Evolutionary conservation across 2,329 filamentous ascomycete genomes (phyloP), one percentile per base, ranked within the genome.

Genomic region (Cladosporium colombiae): DNA sequence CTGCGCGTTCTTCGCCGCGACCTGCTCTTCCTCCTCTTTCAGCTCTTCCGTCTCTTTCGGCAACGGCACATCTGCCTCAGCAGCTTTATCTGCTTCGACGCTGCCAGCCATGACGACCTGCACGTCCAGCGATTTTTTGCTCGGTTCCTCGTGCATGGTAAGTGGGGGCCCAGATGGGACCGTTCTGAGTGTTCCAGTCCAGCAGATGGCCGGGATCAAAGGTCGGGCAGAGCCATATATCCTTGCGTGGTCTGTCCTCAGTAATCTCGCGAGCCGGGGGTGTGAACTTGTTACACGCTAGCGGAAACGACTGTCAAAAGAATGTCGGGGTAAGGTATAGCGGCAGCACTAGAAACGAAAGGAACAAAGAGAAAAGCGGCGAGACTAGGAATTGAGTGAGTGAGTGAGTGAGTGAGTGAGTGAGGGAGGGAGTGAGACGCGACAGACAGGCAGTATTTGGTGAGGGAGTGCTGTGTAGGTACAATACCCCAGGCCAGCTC

Each of bases 191-290:
- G 49, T 53, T 63, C 61, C 49, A 63, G 33, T 46, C 61, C 61
- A 63, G 50, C 35, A 56, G 61, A 46, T 11, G 35, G 35, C 61
- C 35, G 35, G 33, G 50, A 63, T 46, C 33, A 63, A 18, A 56
- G 33, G 49, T 46, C 52, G 13, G 61, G 61, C 35, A 46, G 31
- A 63, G 61, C 61, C 61, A 63, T 63, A 31, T 55, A 63, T 63
- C 61, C 61, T 63, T 33, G 61, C 37, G 14, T 46, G 61, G 61
- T 63, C 61, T 56, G 61, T 63, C 55, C 61, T 56, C 33, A 29
- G 61, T 35, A 63, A 63, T 63, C 50, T 63, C 61, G 61, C 61
- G 35, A 63, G 55, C 27, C 50, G 50, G 59, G 59, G 61, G 33
- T 46, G 40, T 46, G 40, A 46, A 46, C 33, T 35, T 55, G 31